Evolutionary conservation across 306 rosid species (phyloP).

Genomic region (Castanea crenata): DNA sequence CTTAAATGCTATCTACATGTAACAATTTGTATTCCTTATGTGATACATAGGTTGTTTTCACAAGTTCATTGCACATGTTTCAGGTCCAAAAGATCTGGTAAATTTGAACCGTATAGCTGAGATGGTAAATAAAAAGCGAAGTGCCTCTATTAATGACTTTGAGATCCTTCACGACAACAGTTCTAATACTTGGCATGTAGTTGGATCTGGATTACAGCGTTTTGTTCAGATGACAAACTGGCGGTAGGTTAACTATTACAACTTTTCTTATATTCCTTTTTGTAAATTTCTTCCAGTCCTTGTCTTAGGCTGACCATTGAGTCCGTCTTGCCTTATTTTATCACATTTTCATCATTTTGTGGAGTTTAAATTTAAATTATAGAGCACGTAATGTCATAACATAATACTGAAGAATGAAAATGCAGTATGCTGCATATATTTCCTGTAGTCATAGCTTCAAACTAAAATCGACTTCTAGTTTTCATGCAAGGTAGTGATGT

Average conservation of each 20-base stretch:
- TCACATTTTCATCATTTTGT: not conserved
- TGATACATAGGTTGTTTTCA: constrained; percentile 17
- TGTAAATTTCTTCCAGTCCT: not conserved
- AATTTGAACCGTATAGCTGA: constrained; percentile 72
- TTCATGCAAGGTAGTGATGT: not conserved
- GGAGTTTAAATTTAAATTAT: not conserved
- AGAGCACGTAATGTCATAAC: not conserved
- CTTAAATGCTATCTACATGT: constrained; percentile 5
- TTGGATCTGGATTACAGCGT: constrained; percentile 87
- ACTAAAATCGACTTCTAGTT: not conserved
- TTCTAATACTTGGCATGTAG: constrained; percentile 68
- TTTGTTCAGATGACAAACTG: constrained; percentile 97
- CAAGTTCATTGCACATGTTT: constrained; percentile 27
- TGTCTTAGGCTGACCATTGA: not conserved
- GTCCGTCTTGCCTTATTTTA: not conserved
- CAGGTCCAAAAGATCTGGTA: constrained; percentile 44
- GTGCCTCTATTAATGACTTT: constrained; percentile 76
- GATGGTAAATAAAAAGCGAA: constrained; percentile 63
- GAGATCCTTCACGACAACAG: constrained; percentile 62
- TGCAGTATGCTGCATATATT: constrained; percentile 1
- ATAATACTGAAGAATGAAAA: not conserved
- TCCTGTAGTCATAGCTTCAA: constrained; percentile 10
- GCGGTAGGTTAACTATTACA: constrained; percentile 53
- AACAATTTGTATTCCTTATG: not conserved
- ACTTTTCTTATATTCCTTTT: not conserved